Base-by-base conservation (phyloP, 495 filamentous ascomycete genomes). In the Haplographium delicatum region DNA sequence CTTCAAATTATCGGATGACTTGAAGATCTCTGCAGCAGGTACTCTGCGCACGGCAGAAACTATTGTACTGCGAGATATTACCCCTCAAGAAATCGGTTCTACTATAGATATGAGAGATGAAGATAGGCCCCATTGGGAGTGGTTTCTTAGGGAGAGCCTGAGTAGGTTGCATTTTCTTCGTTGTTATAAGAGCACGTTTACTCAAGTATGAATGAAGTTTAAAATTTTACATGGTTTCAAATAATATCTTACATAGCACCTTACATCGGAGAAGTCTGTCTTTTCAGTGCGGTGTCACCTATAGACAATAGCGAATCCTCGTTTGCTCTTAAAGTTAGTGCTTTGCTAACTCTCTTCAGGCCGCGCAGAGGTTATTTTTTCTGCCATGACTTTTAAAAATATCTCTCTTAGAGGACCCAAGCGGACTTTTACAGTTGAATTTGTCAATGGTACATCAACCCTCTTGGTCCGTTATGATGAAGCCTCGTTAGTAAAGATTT, bases 41-140 rank as follows among this genome's bases (percentile, higher is more conserved):
- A 9, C 40, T 33, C n/a, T 58, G 15, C 51, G 74, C 15, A 26
- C 52, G 20, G 72, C 75, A 37, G 61, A 68, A 26, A 60, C 61
- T 3, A 65, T 85, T 25, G 58, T 62, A 3, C 54, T 88, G 4
- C 64, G 62, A 27, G 82, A 85, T 50, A 65, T 73, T 34, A 72
- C 73, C 0, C 62, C 72, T 46, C 27, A 57, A 49, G 45, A 47
- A 2, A 8, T 24, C 24, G 50, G 51, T 13, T 20, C 22, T 11
- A 15, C 33, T 25, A 20, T 30, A 20, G 47, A 52, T 26, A 30
- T 62, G 38, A 30, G 33, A 16, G 64, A 70, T 15, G 56, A 57
- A 5, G 82, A 84, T 27, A 69, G 66, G 47, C 58, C 67, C 16
- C 71, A 78, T 54, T 89, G 85, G 85, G 74, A 75, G 56, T 84